phyloP scores from a whole-genome alignment of 208 protist genomes.

The Wallacemonas collosoma region DNA sequence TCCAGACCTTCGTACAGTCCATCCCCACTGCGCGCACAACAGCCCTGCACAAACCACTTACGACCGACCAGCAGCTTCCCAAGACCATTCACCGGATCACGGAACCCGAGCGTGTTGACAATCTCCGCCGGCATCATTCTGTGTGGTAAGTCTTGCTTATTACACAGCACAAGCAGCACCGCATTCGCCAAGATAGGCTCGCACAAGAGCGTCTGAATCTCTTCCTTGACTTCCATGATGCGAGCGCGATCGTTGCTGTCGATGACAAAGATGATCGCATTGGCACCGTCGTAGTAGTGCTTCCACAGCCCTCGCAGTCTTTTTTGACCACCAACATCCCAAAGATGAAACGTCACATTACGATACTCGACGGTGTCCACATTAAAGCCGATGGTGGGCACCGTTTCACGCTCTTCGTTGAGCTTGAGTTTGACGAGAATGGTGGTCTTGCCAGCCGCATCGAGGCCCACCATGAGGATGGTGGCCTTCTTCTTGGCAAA shows the following conservation, averaged over 20 bases:
- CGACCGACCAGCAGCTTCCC: slow-evolving; percentile 38
- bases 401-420: slow-evolving; percentile 95
- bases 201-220: slow-evolving; percentile 73
- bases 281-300: slow-evolving; percentile 97
- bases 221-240: slow-evolving; percentile 73
- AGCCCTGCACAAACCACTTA: slow-evolving; percentile 95
- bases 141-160: slow-evolving; percentile 95
- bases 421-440: slow-evolving; percentile 98
- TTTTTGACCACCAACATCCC: slow-evolving; percentile 98
- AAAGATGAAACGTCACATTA: slow-evolving; percentile 97
- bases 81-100: slow-evolving; percentile 27
- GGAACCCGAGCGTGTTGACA: slow-evolving; percentile 57
- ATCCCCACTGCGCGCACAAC: slow-evolving; percentile 95
- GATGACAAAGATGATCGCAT: slow-evolving; percentile 94
- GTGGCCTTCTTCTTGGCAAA: slow-evolving; percentile 92
- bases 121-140: slow-evolving; percentile 59
- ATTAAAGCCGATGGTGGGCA: slow-evolving; percentile 98
- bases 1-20: slow-evolving; percentile 97
- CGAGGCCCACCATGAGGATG: slow-evolving; percentile 96
- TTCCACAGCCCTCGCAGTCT: slow-evolving; percentile 95
- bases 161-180: slow-evolving; percentile 93
- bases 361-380: slow-evolving; percentile 98
- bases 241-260: slow-evolving; percentile 93
- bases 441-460: slow-evolving; percentile 98
- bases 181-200: slow-evolving; percentile 84